Conservation (phyloP, 768 basidiomycete species). For the Coprinopsis strossmayeri region DNA sequence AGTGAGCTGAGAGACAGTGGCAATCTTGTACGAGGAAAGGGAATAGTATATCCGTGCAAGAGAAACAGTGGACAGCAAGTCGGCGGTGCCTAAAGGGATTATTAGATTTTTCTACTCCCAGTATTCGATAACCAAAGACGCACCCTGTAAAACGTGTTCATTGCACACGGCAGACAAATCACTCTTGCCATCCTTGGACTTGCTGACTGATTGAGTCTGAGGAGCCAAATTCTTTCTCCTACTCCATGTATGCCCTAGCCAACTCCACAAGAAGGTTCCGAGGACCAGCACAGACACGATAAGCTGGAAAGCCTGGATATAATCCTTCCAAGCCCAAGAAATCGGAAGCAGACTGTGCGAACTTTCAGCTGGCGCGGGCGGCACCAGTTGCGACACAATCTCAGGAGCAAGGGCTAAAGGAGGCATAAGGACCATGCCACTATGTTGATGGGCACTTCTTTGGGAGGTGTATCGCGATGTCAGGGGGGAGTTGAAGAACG, state of each 20-base stretch:
- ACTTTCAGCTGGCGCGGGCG: constrained; percentile 18
- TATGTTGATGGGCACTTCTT: constrained; percentile 37
- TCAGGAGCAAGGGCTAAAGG: constrained; percentile 29
- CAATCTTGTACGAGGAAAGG: constrained; percentile 34
- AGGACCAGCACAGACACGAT: constrained; percentile 60
- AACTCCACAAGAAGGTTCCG: constrained; percentile 37
- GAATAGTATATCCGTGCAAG: constrained; percentile 51
- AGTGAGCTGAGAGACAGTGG: constrained; percentile 40
- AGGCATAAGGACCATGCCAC: constrained; percentile 47
- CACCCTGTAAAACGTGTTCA: constrained; percentile 27
- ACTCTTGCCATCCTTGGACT: constrained; percentile 8
- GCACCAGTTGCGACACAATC: constrained; percentile 22
- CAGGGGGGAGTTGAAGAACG: constrained; percentile 75
- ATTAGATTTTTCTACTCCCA: too few species aligned
- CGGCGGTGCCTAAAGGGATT: background rate
- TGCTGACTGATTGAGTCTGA: constrained; percentile 4
- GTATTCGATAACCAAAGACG: constrained; percentile 15
- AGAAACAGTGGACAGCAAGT: constrained; percentile 8
- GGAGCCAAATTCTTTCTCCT: constrained; percentile 9
- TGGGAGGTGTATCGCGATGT: constrained; percentile 34
- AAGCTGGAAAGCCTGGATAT: constrained; percentile 60
- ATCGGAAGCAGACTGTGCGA: constrained; percentile 2
- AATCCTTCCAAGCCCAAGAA: constrained; percentile 43
- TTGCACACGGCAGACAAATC: constrained; percentile 27
- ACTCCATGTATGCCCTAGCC: constrained; percentile 24